Conservation (phyloP, 129 eudicot species). For the Chrysanthemum lavandulifolium region DNA sequence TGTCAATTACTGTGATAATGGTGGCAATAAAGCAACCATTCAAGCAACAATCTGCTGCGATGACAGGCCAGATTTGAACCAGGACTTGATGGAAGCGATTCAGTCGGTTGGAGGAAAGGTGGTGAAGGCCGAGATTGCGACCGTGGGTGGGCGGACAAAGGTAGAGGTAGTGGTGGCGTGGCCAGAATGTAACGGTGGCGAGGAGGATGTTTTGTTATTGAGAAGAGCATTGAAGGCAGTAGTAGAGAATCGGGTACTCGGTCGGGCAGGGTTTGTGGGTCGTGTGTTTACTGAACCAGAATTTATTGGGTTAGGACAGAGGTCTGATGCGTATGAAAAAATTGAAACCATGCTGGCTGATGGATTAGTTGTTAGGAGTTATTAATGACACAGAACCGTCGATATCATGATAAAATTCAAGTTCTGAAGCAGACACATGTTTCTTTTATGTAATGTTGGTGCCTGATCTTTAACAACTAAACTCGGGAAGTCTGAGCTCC, state of each 20-base stretch:
- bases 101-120: slow-evolving; percentile 33
- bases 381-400: not conserved
- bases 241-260: slow-evolving; percentile 39
- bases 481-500: too few species aligned
- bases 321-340: not conserved
- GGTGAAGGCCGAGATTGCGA: slow-evolving; percentile 50
- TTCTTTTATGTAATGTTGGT: too few species aligned
- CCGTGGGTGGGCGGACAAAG: slow-evolving; percentile 53
- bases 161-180: slow-evolving; percentile 40
- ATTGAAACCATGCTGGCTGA: slow-evolving; percentile 11
- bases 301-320: slow-evolving; percentile 14
- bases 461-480: too few species aligned
- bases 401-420: too few species aligned
- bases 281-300: not conserved
- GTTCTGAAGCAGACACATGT: too few species aligned
- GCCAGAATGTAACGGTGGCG: slow-evolving; percentile 26
- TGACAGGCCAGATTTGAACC: slow-evolving; percentile 41
- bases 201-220: slow-evolving; percentile 39
- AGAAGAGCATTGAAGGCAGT: slow-evolving; percentile 56
- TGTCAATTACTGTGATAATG: slow-evolving; percentile 5
- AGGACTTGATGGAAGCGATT: slow-evolving; percentile 42
- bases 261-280: slow-evolving; percentile 15
- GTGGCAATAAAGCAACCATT: slow-evolving; percentile 5
- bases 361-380: slow-evolving; percentile 1
- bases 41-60: slow-evolving; percentile 52